Evolutionary conservation across 1,284 basidiomycete genomes (phyloP).

Genomic region (Sporisorium scitamineum): DNA sequence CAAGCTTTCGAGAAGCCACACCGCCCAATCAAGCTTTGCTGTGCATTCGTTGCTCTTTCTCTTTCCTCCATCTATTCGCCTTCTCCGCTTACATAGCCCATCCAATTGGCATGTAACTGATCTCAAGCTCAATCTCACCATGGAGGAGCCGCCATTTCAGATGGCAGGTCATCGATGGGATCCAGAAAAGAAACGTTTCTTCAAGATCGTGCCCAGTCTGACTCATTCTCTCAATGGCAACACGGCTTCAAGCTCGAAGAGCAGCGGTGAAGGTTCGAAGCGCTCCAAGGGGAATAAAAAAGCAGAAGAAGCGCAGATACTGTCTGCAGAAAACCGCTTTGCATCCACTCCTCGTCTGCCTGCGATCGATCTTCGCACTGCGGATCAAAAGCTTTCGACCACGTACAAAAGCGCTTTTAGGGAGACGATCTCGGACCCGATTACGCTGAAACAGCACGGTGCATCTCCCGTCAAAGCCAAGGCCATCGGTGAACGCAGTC

Average conservation of each 20-base stretch:
- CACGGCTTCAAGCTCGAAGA: not conserved
- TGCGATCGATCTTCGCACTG: conserved; percentile 1
- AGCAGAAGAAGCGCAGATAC: not conserved
- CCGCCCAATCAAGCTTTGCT: not conserved
- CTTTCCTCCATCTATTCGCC: not conserved
- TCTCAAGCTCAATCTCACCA: not conserved
- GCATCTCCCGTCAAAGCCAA: not conserved
- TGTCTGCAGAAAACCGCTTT: not conserved
- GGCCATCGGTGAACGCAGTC: not conserved
- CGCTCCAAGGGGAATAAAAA: not conserved
- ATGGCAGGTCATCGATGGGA: conserved; percentile 50
- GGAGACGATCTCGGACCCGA: conserved; percentile 7
- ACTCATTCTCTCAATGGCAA: not conserved
- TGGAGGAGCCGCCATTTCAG: conserved; percentile 46
- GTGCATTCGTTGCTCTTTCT: not conserved
- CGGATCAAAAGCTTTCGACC: not conserved
- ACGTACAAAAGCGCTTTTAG: not conserved
- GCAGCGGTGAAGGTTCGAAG: not conserved
- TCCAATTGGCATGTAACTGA: not conserved
- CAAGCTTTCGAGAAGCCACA: conserved; percentile 1
- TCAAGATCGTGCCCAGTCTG: conserved; percentile 37
- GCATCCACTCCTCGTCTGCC: conserved; percentile 9
- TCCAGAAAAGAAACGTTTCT: conserved; percentile 42
- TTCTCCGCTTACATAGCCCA: not conserved
- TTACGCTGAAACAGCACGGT: conserved; percentile 18